Evolutionary conservation across 305 asterid species (phyloP).

Genomic region (Fraxinus albicans): DNA sequence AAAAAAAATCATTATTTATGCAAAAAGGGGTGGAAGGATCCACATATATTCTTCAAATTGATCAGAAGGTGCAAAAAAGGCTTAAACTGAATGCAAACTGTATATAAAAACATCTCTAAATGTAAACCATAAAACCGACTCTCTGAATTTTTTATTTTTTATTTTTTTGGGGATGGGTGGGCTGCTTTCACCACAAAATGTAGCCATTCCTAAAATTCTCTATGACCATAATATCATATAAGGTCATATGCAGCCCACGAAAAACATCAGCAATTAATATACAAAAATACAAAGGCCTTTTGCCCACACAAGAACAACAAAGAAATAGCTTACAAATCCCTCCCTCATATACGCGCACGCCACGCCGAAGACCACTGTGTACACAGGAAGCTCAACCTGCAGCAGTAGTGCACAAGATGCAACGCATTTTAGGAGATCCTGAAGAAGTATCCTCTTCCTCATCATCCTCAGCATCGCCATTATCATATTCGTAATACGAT

Average conservation of each 20-base stretch:
- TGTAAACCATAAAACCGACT: neutral
- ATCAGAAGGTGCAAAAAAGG: neutral
- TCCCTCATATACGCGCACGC: conserved; percentile 37
- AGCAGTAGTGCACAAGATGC: conserved; percentile 94
- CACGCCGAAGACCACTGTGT: conserved; percentile 27
- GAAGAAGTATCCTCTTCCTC: conserved; percentile 39
- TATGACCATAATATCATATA: neutral
- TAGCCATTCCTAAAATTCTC: neutral
- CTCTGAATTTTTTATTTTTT: too few species aligned
- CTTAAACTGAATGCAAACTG: neutral
- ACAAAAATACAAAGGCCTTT: conserved; percentile 22
- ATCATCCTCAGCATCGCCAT: conserved; percentile 40
- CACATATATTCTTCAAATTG: neutral
- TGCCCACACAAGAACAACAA: conserved; percentile 25
- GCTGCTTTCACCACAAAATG: neutral
- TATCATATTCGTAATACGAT: conserved; percentile 55
- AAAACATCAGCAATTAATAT: neutral
- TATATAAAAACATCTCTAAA: neutral
- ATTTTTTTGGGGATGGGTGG: neutral
- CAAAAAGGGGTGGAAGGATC: neutral
- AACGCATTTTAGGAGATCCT: conserved; percentile 65
- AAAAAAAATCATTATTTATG: neutral
- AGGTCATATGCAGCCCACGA: conserved; percentile 13
- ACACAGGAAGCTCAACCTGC: conserved; percentile 46
- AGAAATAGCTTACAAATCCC: conserved; percentile 18